Conservation (phyloP, 768 basidiomycete species). For the Kwoniella dejecticola region DNA sequence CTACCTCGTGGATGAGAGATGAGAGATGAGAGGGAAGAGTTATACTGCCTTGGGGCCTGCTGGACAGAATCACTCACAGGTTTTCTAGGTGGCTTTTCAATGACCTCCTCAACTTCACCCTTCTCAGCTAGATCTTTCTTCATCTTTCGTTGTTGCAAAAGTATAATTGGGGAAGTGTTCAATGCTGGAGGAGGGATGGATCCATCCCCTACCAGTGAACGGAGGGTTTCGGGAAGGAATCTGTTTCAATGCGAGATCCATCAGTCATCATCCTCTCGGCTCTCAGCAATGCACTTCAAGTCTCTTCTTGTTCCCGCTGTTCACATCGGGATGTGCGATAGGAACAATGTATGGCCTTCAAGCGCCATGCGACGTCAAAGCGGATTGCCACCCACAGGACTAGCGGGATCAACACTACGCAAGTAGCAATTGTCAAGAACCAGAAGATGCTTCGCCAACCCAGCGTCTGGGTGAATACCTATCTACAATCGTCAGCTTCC, state of each 20-base stretch:
- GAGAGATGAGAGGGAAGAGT: no score
- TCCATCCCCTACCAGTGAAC: constrained; percentile 51
- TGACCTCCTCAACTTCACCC: constrained; percentile 29
- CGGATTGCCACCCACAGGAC: constrained; percentile 52
- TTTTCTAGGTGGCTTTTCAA: constrained; percentile 40
- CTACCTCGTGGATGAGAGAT: no score
- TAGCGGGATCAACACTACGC: constrained; percentile 51
- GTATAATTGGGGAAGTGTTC: constrained; percentile 41
- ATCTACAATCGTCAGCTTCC: no score
- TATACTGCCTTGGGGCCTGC: no score
- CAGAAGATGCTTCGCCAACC: constrained; percentile 63
- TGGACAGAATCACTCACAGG: constrained; percentile 46
- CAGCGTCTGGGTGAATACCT: constrained; percentile 61
- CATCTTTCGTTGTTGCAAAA: constrained; percentile 28
- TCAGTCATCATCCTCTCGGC: not conserved
- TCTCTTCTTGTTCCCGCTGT: no score
- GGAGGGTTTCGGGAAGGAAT: constrained; percentile 61
- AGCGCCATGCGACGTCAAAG: no score
- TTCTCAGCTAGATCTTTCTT: constrained; percentile 24
- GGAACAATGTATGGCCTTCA: no score
- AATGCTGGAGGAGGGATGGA: constrained; percentile 48
- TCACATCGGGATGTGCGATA: no score
- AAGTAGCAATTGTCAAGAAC: constrained; percentile 46
- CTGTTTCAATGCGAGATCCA: constrained; percentile 11
- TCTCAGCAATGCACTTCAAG: no score